Conservation (phyloP, 352 stramenopile genomes). For the Blastocystis hominis region DNA sequence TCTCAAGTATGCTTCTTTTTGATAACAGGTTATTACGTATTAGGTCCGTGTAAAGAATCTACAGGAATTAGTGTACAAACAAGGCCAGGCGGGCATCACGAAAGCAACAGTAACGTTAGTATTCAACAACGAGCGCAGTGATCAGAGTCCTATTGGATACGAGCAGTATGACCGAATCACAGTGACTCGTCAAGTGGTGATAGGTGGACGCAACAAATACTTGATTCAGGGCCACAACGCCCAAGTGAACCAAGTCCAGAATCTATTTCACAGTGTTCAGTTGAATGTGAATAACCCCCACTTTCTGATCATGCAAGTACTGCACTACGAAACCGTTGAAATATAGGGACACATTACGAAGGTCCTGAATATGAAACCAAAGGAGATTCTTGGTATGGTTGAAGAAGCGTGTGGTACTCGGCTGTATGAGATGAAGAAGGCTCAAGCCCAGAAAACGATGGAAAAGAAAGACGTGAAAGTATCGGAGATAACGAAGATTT, state of each 20-base stretch:
- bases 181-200: constrained; percentile 83
- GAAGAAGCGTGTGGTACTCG: constrained; percentile 95
- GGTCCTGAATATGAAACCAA: constrained; percentile 99
- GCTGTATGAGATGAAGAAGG: constrained; percentile 99
- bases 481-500: constrained; percentile 94
- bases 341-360: constrained; percentile 83
- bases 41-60: constrained; percentile 90
- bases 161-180: constrained; percentile 94
- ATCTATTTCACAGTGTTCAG: constrained; percentile 99
- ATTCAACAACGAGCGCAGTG: constrained; percentile 92
- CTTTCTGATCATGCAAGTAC: constrained; percentile 98
- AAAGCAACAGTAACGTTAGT: constrained; percentile 96
- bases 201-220: constrained; percentile 98
- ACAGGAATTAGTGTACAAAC: constrained; percentile 99
- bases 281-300: constrained; percentile 99
- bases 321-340: not conserved
- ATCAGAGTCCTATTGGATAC: constrained; percentile 83
- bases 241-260: constrained; percentile 92
- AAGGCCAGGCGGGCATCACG: constrained; percentile 94
- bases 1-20: constrained; percentile 67
- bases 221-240: constrained; percentile 94
- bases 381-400: constrained; percentile 98
- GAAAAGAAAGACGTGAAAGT: constrained; percentile 98
- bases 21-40: not conserved
- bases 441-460: constrained; percentile 91